phyloP scores from a whole-genome alignment of 805 yeast species.

The Zygosaccharomyces gambellarensis region DNA sequence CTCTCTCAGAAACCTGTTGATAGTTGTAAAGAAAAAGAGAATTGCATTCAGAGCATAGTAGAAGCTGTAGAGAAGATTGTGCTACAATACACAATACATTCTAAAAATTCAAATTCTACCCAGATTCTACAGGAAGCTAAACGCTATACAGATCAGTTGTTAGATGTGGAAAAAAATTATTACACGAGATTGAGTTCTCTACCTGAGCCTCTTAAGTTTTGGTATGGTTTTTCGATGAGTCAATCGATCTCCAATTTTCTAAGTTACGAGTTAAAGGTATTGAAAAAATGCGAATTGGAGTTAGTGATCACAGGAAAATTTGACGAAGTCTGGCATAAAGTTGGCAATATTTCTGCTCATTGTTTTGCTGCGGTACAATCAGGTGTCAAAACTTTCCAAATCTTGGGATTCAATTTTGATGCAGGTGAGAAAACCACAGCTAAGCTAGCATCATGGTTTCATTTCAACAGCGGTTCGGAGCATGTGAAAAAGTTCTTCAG shows the following conservation, averaged over 20 bases:
- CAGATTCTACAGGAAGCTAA: background rate
- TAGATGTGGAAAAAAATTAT: background rate
- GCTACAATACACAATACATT: background rate
- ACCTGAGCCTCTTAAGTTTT: constrained; percentile 1
- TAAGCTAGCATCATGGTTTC: background rate
- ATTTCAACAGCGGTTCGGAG: background rate
- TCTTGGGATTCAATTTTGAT: background rate
- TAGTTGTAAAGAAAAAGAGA: background rate
- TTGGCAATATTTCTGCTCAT: background rate
- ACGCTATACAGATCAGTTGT: background rate
- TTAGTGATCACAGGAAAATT: background rate
- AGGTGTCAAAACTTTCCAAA: background rate
- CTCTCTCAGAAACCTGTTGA: background rate
- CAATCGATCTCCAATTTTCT: constrained; percentile 3
- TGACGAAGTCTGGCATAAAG: background rate
- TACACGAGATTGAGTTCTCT: background rate
- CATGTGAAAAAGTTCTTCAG: background rate
- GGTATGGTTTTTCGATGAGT: constrained; percentile 5
- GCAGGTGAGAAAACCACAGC: background rate
- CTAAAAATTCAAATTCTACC: background rate
- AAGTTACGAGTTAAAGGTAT: background rate
- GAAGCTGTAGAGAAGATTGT: constrained; percentile 7
- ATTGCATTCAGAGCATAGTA: constrained; percentile 4
- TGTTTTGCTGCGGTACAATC: constrained; percentile 1
- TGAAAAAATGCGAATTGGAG: background rate